Conservation (phyloP, 495 filamentous ascomycete species). For the Bathelium albidoporum region DNA sequence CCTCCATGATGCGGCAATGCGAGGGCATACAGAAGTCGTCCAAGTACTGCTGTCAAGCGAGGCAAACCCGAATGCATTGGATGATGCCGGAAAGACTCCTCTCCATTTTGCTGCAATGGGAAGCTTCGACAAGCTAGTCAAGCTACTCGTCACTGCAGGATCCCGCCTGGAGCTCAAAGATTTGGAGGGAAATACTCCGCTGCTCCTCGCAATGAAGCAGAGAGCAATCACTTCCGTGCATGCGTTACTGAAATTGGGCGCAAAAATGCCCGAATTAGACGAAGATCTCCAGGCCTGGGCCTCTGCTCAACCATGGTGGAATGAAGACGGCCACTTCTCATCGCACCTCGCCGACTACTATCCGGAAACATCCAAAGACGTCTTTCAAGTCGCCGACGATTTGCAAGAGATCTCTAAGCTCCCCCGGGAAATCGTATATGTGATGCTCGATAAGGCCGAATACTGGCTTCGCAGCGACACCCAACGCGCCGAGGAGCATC, state of each 20-base stretch:
- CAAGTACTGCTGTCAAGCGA: not conserved
- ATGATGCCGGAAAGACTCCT: not conserved
- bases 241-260: not conserved
- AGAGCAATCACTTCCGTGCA: not conserved
- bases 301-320: not conserved
- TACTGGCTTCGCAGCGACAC: not conserved
- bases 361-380: not conserved
- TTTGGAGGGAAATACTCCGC: not conserved
- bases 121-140: not conserved
- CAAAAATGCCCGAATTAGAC: not conserved
- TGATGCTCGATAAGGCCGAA: not conserved
- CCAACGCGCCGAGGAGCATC: not conserved
- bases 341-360: not conserved
- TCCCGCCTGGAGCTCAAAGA: not conserved
- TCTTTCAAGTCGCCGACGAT: not conserved
- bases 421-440: not conserved
- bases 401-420: not conserved
- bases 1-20: not conserved
- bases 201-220: not conserved
- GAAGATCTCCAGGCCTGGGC: not conserved
- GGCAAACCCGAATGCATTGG: not conserved
- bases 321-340: not conserved
- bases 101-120: not conserved
- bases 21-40: conserved; percentile 1
- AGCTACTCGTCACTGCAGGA: not conserved